Evolutionary conservation across 805 yeast species (phyloP).

Genomic region (Hanseniaspora nectarophila): DNA sequence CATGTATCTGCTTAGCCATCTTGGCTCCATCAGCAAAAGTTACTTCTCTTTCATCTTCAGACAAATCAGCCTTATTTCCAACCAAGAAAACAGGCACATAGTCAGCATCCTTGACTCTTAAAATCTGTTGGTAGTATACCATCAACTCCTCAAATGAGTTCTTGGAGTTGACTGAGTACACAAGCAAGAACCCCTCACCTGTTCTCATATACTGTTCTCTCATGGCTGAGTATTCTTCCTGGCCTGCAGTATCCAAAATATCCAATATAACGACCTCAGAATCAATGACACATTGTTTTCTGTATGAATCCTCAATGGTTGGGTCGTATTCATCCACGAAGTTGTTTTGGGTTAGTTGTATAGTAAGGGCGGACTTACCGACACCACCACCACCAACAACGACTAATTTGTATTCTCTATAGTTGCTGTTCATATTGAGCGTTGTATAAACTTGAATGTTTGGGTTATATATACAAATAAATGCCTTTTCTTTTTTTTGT

Average conservation of each 20-base stretch:
- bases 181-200: conserved; percentile 86
- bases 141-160: conserved; percentile 75
- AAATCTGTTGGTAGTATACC: conserved; percentile 67
- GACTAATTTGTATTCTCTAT: conserved; percentile 78
- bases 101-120: conserved; percentile 63
- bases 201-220: conserved; percentile 91
- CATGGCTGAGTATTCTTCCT: conserved; percentile 90
- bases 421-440: conserved; percentile 24
- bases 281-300: conserved; percentile 79
- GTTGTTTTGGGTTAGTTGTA: conserved; percentile 85
- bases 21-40: conserved; percentile 50
- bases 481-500: too few species aligned
- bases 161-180: conserved; percentile 76
- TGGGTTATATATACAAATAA: too few species aligned
- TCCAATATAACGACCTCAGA: conserved; percentile 67
- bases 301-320: conserved; percentile 83
- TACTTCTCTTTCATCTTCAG: conserved; percentile 56
- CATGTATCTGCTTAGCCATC: conserved; percentile 52
- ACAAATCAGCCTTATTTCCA: conserved; percentile 69
- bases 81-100: conserved; percentile 69
- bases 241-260: conserved; percentile 95
- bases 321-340: conserved; percentile 98
- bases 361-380: conserved; percentile 92
- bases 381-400: conserved; percentile 99
- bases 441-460: too few species aligned